Percentiles rank a stretch among this genome's conserved stretches.
phyloP scores from a whole-genome alignment of 2,329 filamentous ascomycete genomes.

The Ceratocystis variospora region DNA sequence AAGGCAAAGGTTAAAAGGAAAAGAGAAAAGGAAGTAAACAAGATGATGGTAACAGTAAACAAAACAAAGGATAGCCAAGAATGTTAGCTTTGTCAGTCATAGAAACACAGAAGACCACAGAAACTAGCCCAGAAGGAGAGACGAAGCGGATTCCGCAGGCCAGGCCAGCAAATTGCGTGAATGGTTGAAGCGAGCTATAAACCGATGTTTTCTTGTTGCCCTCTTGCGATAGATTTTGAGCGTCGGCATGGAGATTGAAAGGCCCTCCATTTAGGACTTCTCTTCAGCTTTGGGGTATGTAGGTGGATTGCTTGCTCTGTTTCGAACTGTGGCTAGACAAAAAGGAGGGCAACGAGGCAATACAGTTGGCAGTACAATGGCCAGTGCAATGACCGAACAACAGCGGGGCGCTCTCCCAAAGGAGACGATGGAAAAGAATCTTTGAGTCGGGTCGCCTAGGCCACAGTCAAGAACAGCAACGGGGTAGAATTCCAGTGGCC shows the following conservation, averaged over 20 bases:
- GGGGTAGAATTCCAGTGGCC: slow-evolving; percentile 8
- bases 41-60: slow-evolving; percentile 12
- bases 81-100: neutral
- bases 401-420: slow-evolving; percentile 3
- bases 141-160: neutral
- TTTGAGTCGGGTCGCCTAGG: slow-evolving; percentile 6
- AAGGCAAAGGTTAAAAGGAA: slow-evolving; percentile 18
- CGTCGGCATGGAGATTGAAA: slow-evolving; percentile 5
- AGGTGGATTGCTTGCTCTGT: neutral
- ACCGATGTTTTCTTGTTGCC: slow-evolving; percentile 2
- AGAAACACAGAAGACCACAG: neutral
- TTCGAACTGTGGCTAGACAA: neutral
- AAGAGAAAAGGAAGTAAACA: slow-evolving; percentile 12
- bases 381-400: neutral
- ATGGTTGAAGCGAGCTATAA: neutral
- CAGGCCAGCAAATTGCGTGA: neutral
- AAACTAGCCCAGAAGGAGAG: neutral
- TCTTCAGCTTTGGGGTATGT: neutral
- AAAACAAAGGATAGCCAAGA: slow-evolving; percentile 13
- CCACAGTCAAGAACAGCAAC: slow-evolving; percentile 7
- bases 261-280: neutral
- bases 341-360: neutral
- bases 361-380: too few species aligned
- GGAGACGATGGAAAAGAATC: slow-evolving; percentile 1
- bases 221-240: slow-evolving; percentile 1